Conservation (phyloP, 1,139 yeast species). For the Hemisphaericaspora xylofermentans region DNA sequence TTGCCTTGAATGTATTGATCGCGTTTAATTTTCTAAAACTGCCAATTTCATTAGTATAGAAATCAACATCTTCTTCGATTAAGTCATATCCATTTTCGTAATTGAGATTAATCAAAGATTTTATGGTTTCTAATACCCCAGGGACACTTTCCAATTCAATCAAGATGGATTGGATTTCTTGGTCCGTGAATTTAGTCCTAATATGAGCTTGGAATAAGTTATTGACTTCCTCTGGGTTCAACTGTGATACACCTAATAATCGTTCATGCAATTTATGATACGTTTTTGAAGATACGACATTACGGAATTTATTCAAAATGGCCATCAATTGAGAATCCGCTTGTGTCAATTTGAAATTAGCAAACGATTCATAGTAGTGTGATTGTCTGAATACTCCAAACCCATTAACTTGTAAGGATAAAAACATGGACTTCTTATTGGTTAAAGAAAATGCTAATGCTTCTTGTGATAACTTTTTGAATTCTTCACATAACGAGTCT, state of each 20-base stretch:
- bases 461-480: slow-evolving; percentile 58
- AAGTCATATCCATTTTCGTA: slow-evolving; percentile 10
- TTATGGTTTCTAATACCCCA: slow-evolving; percentile 25
- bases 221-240: slow-evolving; percentile 20
- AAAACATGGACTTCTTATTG: slow-evolving; percentile 12
- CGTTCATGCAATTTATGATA: slow-evolving; percentile 22
- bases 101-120: slow-evolving; percentile 21
- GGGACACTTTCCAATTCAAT: slow-evolving; percentile 25
- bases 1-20: slow-evolving; percentile 25
- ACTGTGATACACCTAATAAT: slow-evolving; percentile 13
- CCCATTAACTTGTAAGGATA: slow-evolving; percentile 35
- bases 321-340: slow-evolving; percentile 18
- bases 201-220: slow-evolving; percentile 24
- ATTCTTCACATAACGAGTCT: slow-evolving; percentile 64
- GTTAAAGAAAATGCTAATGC: slow-evolving; percentile 28
- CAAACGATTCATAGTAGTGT: slow-evolving; percentile 32
- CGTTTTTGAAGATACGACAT: slow-evolving; percentile 28
- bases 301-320: slow-evolving; percentile 23
- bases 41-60: slow-evolving; percentile 13
- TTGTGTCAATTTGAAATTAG: slow-evolving; percentile 13
- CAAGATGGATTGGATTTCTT: slow-evolving; percentile 22
- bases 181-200: slow-evolving; percentile 24
- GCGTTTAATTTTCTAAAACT: slow-evolving; percentile 24
- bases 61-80: slow-evolving; percentile 8
- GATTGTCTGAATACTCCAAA: slow-evolving; percentile 33